Percentiles rank a stretch among this genome's conserved stretches.
These are phyloP conservation scores for Boletus edulis DNA, from an alignment of 768 basidiomycete genomes.

Conservation along the genomic window DNA sequence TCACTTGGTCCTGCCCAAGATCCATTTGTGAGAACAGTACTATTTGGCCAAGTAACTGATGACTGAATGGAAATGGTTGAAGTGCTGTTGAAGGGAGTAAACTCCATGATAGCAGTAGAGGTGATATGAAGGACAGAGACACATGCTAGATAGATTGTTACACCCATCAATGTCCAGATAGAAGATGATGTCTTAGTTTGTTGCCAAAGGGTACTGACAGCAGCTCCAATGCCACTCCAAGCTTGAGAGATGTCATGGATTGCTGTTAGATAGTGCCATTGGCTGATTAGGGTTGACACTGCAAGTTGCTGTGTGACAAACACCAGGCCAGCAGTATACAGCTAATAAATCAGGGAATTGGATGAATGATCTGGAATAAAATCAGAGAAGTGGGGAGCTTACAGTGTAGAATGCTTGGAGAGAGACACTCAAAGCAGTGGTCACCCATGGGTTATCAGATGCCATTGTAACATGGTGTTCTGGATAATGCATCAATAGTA, in stretches of 20 bases:
- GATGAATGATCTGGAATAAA: not conserved
- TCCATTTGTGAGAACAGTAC: not conserved
- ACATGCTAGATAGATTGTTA: slow-evolving; percentile 13
- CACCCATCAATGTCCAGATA: slow-evolving; percentile 5
- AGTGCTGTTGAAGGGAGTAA: slow-evolving; percentile 10
- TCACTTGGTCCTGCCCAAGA: not conserved
- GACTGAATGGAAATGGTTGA: not conserved
- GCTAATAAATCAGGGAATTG: not conserved
- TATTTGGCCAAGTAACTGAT: slow-evolving; percentile 5
- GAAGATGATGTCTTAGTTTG: slow-evolving; percentile 16
- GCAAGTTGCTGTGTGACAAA: slow-evolving; percentile 22
- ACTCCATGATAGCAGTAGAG: slow-evolving; percentile 19
- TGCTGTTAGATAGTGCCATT: slow-evolving; percentile 15
- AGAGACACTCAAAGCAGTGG: not conserved
- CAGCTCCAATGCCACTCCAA: slow-evolving; percentile 25
- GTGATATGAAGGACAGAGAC: slow-evolving; percentile 20
- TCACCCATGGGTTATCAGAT: not conserved
- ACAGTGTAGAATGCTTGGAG: slow-evolving; percentile 5
- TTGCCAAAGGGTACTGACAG: slow-evolving; percentile 11
- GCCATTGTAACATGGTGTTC: not conserved
- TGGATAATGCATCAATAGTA: not conserved
- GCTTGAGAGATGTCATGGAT: slow-evolving; percentile 19
- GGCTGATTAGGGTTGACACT: not conserved
- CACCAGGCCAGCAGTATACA: slow-evolving; percentile 18
- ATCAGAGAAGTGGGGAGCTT: not conserved